These are phyloP conservation scores for Dryas octopetala DNA, from an alignment of 306 rosid species.

Conservation along the genomic window DNA sequence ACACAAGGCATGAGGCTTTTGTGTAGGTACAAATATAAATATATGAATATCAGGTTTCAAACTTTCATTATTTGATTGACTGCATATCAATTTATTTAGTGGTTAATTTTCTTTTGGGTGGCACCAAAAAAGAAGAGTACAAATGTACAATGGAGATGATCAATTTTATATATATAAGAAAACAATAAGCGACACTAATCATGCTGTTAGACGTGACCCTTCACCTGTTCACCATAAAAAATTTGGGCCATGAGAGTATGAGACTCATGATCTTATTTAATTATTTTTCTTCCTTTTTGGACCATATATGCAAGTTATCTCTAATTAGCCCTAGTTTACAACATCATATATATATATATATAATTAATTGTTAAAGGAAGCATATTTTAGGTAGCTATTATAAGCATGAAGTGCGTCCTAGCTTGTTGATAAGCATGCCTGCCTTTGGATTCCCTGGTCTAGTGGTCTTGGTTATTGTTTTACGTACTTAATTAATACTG, in stretches of 20 bases:
- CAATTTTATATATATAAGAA: background rate
- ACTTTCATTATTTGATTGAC: background rate
- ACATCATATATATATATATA: too few species aligned
- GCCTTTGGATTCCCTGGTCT: slow-evolving; percentile 4
- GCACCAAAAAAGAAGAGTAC: background rate
- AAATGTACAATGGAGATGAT: background rate
- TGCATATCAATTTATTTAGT: background rate
- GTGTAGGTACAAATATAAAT: too few species aligned
- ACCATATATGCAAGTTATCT: too few species aligned
- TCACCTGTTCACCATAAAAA: background rate
- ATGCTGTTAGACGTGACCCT: background rate
- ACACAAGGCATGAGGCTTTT: too few species aligned
- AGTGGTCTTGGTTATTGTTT: background rate
- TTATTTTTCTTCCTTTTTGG: too few species aligned
- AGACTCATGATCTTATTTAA: background rate
- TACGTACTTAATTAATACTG: background rate
- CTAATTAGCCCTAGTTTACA: too few species aligned
- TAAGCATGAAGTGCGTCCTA: too few species aligned
- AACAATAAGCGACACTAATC: background rate
- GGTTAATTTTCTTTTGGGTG: background rate
- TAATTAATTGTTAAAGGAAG: too few species aligned
- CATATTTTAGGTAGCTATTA: too few species aligned
- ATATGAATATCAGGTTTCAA: too few species aligned
- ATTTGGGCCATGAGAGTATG: background rate
- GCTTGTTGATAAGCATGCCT: too few species aligned